Percentiles rank a stretch among this genome's conserved stretches.
phyloP scores from a whole-genome alignment of 495 filamentous ascomycete species.

The Penicillium parvum region DNA sequence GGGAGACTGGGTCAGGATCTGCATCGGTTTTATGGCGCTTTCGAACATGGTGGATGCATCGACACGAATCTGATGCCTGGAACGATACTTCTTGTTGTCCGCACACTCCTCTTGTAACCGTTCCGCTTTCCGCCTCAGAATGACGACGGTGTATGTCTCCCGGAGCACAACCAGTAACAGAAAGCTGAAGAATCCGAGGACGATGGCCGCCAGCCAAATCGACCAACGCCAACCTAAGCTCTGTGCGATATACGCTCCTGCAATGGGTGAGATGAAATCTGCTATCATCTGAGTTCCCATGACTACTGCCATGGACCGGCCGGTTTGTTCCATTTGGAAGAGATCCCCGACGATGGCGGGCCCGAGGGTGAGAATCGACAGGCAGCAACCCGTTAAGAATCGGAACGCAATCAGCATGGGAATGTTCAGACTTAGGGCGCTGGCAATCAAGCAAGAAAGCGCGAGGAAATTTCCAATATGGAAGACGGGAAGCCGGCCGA shows the following conservation, averaged over 20 bases:
- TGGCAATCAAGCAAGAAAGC: conserved; percentile 2
- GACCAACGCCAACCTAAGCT: conserved; percentile 8
- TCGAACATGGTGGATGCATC: conserved; percentile 3
- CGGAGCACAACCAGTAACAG: conserved; percentile 2
- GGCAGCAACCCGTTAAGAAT: conserved; percentile 4
- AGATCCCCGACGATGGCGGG: conserved; percentile 7
- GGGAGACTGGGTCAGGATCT: conserved; percentile 2
- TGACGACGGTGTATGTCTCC: conserved; percentile 8
- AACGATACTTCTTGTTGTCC: conserved; percentile 3
- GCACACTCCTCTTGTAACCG: conserved; percentile 2
- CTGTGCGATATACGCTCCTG: conserved; percentile 5
- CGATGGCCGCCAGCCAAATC: conserved; percentile 7
- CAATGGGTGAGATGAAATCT: conserved; percentile 6
- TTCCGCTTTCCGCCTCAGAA: conserved; percentile 3
- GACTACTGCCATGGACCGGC: conserved; percentile 4
- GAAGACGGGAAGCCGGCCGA: conserved; percentile 5
- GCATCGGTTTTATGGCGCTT: conserved; percentile 2
- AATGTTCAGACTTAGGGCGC: conserved; percentile 5
- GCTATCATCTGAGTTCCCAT: conserved; percentile 1
- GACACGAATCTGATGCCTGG: not conserved
- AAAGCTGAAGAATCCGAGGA: conserved; percentile 2
- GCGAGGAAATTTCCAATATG: conserved; percentile 6
- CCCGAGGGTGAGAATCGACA: conserved; percentile 2
- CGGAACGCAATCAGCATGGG: conserved; percentile 10
- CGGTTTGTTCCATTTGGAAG: conserved; percentile 4